Evolutionary conservation across 352 stramenopile genomes (phyloP).

Genomic region (Globisporangium megalacanthum): DNA sequence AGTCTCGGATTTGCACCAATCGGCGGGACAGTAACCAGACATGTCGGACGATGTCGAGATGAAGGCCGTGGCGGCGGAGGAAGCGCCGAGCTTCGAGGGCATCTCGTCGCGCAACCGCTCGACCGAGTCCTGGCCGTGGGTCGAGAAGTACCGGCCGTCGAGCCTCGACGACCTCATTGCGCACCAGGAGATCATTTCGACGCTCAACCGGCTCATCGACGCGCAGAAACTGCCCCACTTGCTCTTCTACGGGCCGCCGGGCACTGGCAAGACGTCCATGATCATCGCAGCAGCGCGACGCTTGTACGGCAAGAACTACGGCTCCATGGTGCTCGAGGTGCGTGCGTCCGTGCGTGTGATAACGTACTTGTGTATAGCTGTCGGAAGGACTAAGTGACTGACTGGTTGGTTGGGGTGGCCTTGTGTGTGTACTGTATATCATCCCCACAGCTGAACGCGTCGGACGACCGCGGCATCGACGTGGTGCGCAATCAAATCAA

Average conservation of each 20-base stretch:
- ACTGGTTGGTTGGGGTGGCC: no score
- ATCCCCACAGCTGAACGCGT: slow-evolving; percentile 92
- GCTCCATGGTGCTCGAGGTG: slow-evolving; percentile 92
- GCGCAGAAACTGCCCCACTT: slow-evolving; percentile 95
- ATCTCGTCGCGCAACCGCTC: slow-evolving; percentile 78
- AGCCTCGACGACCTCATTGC: slow-evolving; percentile 94
- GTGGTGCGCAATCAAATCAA: slow-evolving; percentile 98
- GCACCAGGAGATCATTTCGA: slow-evolving; percentile 96
- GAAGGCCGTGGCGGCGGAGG: slow-evolving; percentile 35
- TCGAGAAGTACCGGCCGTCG: slow-evolving; percentile 97
- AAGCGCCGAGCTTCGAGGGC: slow-evolving; percentile 65
- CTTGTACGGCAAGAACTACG: slow-evolving; percentile 94
- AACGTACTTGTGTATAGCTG: not conserved
- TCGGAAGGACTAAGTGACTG: no score
- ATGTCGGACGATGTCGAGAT: slow-evolving; percentile 24
- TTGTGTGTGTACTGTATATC: not conserved
- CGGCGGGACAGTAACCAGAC: not conserved
- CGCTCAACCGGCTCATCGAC: slow-evolving; percentile 95
- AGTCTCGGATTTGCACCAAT: not conserved
- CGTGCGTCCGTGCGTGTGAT: slow-evolving; percentile 1
- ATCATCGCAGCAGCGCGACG: slow-evolving; percentile 95
- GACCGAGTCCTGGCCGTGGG: slow-evolving; percentile 92
- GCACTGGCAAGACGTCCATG: slow-evolving; percentile 97
- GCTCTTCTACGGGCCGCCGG: slow-evolving; percentile 96
- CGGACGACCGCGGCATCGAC: slow-evolving; percentile 95